phyloP scores from a whole-genome alignment of 495 filamentous ascomycete species.

The Cercophora scortea region DNA sequence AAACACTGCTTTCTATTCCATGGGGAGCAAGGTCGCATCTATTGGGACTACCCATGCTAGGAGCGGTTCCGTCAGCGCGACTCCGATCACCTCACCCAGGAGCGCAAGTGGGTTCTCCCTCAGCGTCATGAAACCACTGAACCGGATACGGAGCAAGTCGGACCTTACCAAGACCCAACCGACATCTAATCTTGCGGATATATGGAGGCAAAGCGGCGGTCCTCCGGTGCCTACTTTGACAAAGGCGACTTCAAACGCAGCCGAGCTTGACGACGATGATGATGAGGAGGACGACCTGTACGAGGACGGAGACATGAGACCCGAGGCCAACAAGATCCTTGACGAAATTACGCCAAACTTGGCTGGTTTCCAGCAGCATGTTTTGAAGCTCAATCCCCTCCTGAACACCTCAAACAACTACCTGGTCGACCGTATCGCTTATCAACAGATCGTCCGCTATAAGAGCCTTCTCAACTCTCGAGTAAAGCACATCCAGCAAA shows the following conservation, averaged over 20 bases:
- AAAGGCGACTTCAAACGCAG: constrained; percentile 22
- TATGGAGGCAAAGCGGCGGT: constrained; percentile 50
- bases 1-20: constrained; percentile 57
- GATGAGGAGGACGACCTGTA: constrained; percentile 44
- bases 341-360: constrained; percentile 61
- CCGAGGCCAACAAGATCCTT: constrained; percentile 35
- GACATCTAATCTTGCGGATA: constrained; percentile 28
- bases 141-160: constrained; percentile 65
- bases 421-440: constrained; percentile 74
- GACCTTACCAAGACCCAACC: constrained; percentile 51
- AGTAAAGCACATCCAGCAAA: constrained; percentile 58
- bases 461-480: constrained; percentile 67
- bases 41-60: constrained; percentile 50
- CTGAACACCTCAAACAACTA: constrained; percentile 40
- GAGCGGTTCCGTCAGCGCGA: constrained; percentile 49
- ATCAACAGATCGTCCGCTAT: constrained; percentile 73
- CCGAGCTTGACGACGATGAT: constrained; percentile 23
- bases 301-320: constrained; percentile 41
- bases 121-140: constrained; percentile 44
- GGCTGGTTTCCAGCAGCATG: constrained; percentile 70
- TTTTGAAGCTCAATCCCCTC: constrained; percentile 60
- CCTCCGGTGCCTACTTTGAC: constrained; percentile 49
- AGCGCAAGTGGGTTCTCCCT: constrained; percentile 33
- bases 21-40: constrained; percentile 53
- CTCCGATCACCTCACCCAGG: constrained; percentile 44